These are phyloP conservation scores for Apiotrichum domesticum DNA, from an alignment of 1,284 basidiomycete species.

Conservation along the genomic window DNA sequence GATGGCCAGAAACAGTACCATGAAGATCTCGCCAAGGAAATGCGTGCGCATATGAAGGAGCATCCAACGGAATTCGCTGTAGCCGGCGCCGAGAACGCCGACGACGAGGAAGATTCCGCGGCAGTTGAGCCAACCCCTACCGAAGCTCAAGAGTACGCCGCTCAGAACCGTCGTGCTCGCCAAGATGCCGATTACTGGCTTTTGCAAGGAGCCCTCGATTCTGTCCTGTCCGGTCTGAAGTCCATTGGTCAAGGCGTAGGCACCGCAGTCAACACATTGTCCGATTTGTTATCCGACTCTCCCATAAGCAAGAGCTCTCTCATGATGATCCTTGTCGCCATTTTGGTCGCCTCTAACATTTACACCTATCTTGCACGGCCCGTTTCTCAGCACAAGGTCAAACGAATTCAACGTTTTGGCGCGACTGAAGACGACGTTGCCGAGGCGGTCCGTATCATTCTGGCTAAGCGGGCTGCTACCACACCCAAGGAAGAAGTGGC, in stretches of 20 bases:
- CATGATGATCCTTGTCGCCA: constrained; percentile 62
- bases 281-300: constrained; percentile 63
- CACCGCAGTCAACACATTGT: constrained; percentile 52
- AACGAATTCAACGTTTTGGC: constrained; percentile 15
- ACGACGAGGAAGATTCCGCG: constrained; percentile 5
- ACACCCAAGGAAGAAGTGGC: constrained; percentile 24
- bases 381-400: constrained; percentile 15
- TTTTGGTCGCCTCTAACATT: constrained; percentile 65
- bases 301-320: constrained; percentile 49
- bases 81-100: constrained; percentile 55
- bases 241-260: constrained; percentile 62
- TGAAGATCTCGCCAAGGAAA: constrained; percentile 71
- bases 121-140: constrained; percentile 5
- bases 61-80: constrained; percentile 85
- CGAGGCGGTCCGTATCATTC: constrained; percentile 27
- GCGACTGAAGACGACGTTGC: constrained; percentile 24
- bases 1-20: constrained; percentile 95
- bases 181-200: constrained; percentile 51
- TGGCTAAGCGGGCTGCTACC: constrained; percentile 12
- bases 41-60: constrained; percentile 79
- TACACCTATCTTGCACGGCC: constrained; percentile 38
- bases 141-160: constrained; percentile 40
- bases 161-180: constrained; percentile 24
- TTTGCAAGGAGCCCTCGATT: constrained; percentile 79
- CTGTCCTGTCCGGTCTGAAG: constrained; percentile 62